Base-by-base conservation (phyloP, 352 stramenopile species). In the Phytophthora podocarpi region DNA sequence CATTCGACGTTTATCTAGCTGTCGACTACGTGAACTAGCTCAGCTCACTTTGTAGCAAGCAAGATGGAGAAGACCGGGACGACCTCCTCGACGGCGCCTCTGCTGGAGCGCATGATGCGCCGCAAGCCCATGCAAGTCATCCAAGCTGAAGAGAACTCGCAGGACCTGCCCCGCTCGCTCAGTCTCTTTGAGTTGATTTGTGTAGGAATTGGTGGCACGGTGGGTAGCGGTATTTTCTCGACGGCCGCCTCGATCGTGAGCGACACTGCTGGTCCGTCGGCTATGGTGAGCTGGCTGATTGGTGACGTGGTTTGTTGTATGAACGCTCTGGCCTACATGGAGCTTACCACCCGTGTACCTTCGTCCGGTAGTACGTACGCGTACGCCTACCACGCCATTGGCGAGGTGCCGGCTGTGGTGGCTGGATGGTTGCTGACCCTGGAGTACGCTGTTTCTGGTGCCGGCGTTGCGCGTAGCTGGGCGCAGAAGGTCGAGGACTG, bases 391-490 rank as follows among this genome's bases (percentile, higher is more conserved):
- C 81, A 95, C 36, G 73, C 83, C 1, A 79, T 98, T 46, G 90
- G 90, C 30, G 92, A 98, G 64, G 63, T 97, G 21, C 80, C 87
- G 2, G 92, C 92, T 23, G 87, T 95, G 40, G 62, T 97, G 28
- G 85, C 82, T 42, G 87, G 74, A 8, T 87, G 78, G 47, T 56
- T 86, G 53, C 32, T 97, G 37, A 96, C 85, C 11, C 64, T 98
- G 2, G 90, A 97, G 72, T 98, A 97, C 75, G 76, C 85, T 27
- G 59, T 97, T 15, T 89, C 81, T 1, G 87, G 76, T 35, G 76
- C 86, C 9, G 93, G 91, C 18, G 86, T 98, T 4, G 91, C 93
- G 0, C 80, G 89, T 49, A 94, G 77, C 48, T 98, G 91, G 91
- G 89, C 87, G 28, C 74, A 91, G 49, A 98, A 97, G 67, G 71